Evolutionary conservation across 108 stramenopile genomes (phyloP).

Genomic region (Hondaea fermentalgiana): DNA sequence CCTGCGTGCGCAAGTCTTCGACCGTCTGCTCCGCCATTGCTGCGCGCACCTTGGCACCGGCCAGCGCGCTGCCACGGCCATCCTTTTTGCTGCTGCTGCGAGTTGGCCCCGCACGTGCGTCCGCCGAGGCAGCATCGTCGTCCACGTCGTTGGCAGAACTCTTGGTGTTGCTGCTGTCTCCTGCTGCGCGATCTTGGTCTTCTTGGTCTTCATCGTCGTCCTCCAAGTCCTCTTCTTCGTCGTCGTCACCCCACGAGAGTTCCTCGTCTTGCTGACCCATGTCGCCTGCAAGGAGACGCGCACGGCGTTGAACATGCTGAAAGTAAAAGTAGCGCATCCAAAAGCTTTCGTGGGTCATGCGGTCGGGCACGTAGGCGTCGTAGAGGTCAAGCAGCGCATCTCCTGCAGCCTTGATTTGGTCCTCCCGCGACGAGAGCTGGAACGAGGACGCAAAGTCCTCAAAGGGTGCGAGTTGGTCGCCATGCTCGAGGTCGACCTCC

Average conservation of each 20-base stretch:
- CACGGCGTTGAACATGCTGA: neutral
- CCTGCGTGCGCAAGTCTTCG: neutral
- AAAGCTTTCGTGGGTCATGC: neutral
- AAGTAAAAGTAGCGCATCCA: conserved; percentile 10
- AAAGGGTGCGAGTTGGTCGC: neutral
- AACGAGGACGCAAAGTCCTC: neutral
- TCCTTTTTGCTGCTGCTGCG: neutral
- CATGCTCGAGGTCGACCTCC: neutral
- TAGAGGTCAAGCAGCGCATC: neutral
- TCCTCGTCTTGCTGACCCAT: neutral
- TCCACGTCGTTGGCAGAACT: neutral
- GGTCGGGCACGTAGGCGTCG: neutral
- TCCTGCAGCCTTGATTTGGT: neutral
- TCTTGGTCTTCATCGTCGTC: neutral
- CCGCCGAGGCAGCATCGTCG: neutral
- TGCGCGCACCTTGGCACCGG: neutral
- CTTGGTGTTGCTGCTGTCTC: neutral
- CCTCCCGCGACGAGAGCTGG: neutral
- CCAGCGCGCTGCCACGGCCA: neutral
- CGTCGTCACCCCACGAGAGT: conserved; percentile 1
- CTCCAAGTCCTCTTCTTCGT: neutral
- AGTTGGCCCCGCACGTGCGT: too few species aligned
- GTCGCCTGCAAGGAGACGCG: conserved; percentile 6
- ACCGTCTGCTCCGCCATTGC: neutral
- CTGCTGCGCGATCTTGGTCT: neutral